A percentile compares a stretch with the other conserved stretches of the same genome.
Evolutionary conservation across 2,329 filamentous ascomycete species (phyloP).

Genomic region (Epicoccum sorghinum): DNA sequence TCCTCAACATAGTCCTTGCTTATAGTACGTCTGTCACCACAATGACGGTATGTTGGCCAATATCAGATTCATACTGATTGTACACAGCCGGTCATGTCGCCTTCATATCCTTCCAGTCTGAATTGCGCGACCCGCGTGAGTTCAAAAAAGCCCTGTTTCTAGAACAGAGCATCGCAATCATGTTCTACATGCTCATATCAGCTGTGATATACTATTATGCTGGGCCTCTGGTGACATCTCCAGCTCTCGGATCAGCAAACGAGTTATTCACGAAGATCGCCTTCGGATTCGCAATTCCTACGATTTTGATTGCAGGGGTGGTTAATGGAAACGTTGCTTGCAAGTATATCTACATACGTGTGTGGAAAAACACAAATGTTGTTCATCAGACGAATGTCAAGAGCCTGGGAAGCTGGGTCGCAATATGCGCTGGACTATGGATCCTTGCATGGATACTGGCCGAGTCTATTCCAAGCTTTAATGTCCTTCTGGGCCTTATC

Average conservation of each 20-base stretch:
- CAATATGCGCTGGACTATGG: slow-evolving; percentile 63
- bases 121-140: slow-evolving; percentile 66
- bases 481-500: slow-evolving; percentile 68
- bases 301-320: slow-evolving; percentile 73
- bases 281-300: slow-evolving; percentile 72
- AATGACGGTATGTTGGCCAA: background rate
- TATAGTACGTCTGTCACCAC: slow-evolving; percentile 55
- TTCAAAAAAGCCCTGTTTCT: slow-evolving; percentile 68
- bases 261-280: slow-evolving; percentile 65
- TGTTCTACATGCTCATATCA: slow-evolving; percentile 69
- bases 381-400: slow-evolving; percentile 32
- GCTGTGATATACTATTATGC: slow-evolving; percentile 72
- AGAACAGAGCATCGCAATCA: slow-evolving; percentile 64
- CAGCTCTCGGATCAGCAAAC: slow-evolving; percentile 69
- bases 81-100: slow-evolving; percentile 63
- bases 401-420: slow-evolving; percentile 60
- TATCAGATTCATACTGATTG: background rate
- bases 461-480: slow-evolving; percentile 72
- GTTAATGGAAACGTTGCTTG: slow-evolving; percentile 71
- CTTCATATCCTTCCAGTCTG: slow-evolving; percentile 70
- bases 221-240: slow-evolving; percentile 66
- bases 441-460: slow-evolving; percentile 70
- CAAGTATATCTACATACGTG: slow-evolving; percentile 69
- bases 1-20: slow-evolving; percentile 71
- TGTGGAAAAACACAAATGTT: slow-evolving; percentile 64